Evolutionary conservation across 106 monocot species (phyloP), one percentile per base, ranked within the genome.

Genomic region (Xerophyta viscosa): DNA sequence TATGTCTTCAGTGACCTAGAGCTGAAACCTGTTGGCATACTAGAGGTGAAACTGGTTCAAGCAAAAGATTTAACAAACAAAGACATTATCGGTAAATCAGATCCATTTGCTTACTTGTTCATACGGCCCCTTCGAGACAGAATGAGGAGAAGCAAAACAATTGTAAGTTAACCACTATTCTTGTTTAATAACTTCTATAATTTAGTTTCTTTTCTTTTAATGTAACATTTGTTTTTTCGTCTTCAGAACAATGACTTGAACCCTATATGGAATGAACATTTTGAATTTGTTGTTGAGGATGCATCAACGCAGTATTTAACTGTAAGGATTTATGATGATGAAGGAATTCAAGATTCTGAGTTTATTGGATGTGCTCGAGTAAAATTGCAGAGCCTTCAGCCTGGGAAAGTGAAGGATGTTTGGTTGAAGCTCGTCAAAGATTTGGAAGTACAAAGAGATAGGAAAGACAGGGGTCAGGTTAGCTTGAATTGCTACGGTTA

Each of bases 221-320:
- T 8, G 14, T 52, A 53, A 42, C 54, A n/a, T n/a, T n/a, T n/a
- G 41, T 55, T 49, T 6, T 60, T 24, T 63, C 22, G 29, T 58
- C 24, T 72, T 17, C 78, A 92, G 91, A 82, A 74, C 72, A 92
- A 92, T 73, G 86, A 92, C 56, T 63, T 92, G 57, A 82, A 79
- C 50, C 91, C 91, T 20, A 71, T 92, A 6, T 92, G 91, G 91
- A 92, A 92, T 52, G 86, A 92, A 50, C 82, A 92, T 39, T 92
- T 76, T 27, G 86, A 86, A 60, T 92, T 82, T 55, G 65, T 79
- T 27, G 76, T 92, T 31, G 91, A 92, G 58, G 91, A 92, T 76
- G 53, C 41, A 41, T 58, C 75, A 41, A 92, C 91, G 13, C 91
- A 92, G 57, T 41, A 61, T 74, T 62, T 98, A 59, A 57, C 63